Evolutionary conservation across 495 filamentous ascomycete species (phyloP).

Genomic region (Penicillium pancosmium): DNA sequence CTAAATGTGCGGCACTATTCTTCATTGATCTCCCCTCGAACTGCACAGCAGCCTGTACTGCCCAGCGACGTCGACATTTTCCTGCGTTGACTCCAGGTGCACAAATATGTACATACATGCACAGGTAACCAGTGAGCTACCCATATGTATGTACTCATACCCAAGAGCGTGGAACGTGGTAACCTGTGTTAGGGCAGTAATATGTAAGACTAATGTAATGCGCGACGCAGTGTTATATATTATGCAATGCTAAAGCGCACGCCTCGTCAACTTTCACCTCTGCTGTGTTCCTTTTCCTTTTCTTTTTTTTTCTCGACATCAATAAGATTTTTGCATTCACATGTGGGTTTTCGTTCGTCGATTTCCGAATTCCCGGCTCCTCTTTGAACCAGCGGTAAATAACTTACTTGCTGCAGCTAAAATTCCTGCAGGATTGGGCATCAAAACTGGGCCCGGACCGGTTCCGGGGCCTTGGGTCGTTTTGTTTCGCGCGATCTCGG

Average conservation of each 20-base stretch:
- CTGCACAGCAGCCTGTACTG: too few species aligned
- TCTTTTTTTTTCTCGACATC: too few species aligned
- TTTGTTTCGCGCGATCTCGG: conserved; percentile 2
- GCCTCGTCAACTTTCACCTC: background rate
- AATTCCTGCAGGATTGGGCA: conserved; percentile 4
- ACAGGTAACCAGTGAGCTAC: background rate
- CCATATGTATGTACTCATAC: background rate
- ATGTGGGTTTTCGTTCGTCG: background rate
- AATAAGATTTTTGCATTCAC: too few species aligned
- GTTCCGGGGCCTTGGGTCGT: background rate
- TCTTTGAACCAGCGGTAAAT: background rate
- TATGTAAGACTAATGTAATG: background rate
- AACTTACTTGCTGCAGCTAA: background rate
- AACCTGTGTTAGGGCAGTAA: background rate
- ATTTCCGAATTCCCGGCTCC: background rate
- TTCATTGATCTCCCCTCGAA: too few species aligned
- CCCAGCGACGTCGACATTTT: too few species aligned
- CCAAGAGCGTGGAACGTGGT: conserved; percentile 2
- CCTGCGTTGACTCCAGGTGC: background rate
- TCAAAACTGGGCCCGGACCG: conserved; percentile 2
- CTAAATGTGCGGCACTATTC: too few species aligned
- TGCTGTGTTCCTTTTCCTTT: too few species aligned
- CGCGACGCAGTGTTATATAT: background rate
- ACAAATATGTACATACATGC: background rate
- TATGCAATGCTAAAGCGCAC: background rate